A percentile compares a stretch with the other conserved stretches of the same genome.
These are phyloP conservation scores for Cercophora scortea DNA, from an alignment of 495 filamentous ascomycete species.

Conservation along the genomic window DNA sequence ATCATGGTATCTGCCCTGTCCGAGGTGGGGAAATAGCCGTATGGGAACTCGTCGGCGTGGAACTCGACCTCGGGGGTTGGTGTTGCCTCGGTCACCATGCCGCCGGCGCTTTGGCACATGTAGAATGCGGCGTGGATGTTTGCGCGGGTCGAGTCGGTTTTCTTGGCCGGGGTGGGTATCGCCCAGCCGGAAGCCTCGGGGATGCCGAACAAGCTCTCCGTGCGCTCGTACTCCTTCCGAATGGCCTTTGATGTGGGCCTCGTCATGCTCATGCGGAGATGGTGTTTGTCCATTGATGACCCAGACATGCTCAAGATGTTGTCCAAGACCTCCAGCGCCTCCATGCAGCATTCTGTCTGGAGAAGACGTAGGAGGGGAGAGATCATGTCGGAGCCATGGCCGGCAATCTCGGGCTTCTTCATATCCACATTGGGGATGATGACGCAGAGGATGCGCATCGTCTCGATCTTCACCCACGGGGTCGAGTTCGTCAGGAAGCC, in stretches of 20 bases:
- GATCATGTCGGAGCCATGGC: conserved; percentile 89
- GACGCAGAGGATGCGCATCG: conserved; percentile 80
- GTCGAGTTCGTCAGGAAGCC: conserved; percentile 82
- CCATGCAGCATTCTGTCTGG: conserved; percentile 87
- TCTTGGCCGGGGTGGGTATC: conserved; percentile 83
- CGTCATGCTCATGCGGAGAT: conserved; percentile 95
- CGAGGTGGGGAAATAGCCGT: conserved; percentile 63
- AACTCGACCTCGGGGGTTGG: conserved; percentile 86
- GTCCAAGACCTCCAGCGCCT: conserved; percentile 84
- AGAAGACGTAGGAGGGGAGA: conserved; percentile 85
- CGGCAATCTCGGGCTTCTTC: conserved; percentile 80
- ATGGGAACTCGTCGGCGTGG: conserved; percentile 77
- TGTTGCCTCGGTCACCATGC: conserved; percentile 53
- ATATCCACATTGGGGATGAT: conserved; percentile 90
- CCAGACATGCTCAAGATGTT: conserved; percentile 91
- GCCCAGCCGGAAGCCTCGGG: conserved; percentile 95
- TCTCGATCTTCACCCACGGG: conserved; percentile 84
- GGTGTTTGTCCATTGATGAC: conserved; percentile 86
- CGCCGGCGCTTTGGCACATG: conserved; percentile 56
- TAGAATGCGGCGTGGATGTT: conserved; percentile 98
- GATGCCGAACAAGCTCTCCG: conserved; percentile 91
- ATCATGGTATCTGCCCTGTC: conserved; percentile 80
- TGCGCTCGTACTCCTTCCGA: conserved; percentile 89
- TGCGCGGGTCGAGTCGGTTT: conserved; percentile 71
- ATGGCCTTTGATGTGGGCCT: conserved; percentile 70